These are phyloP conservation scores for Daldinia childiae DNA, from an alignment of 495 filamentous ascomycete genomes.

Conservation along the genomic window DNA sequence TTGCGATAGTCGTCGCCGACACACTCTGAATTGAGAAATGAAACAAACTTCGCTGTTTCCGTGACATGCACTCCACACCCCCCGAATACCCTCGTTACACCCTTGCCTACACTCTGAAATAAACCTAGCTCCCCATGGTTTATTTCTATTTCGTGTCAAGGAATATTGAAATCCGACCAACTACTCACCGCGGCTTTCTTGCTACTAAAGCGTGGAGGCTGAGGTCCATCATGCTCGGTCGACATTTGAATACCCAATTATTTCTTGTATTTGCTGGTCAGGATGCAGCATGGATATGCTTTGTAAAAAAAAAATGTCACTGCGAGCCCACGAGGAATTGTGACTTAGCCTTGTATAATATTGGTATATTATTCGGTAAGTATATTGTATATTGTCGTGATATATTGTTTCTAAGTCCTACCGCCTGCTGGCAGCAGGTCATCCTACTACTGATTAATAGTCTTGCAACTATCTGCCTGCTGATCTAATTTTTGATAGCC, in stretches of 20 bases:
- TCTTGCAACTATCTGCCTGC: background rate
- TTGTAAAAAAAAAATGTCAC: background rate
- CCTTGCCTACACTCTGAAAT: conserved; percentile 55
- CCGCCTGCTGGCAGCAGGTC: background rate
- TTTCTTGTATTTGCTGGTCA: background rate
- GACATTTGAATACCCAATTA: conserved; percentile 44
- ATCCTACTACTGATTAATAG: background rate
- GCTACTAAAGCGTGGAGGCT: conserved; percentile 49
- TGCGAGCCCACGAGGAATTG: background rate
- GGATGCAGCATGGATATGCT: background rate
- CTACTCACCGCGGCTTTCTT: conserved; percentile 62
- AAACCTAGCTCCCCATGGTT: conserved; percentile 55
- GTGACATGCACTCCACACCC: conserved; percentile 10
- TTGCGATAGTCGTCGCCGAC: conserved; percentile 57
- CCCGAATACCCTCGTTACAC: background rate
- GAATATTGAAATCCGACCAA: conserved; percentile 56
- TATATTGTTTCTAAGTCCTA: background rate
- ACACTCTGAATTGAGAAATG: conserved; percentile 56
- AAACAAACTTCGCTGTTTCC: conserved; percentile 14
- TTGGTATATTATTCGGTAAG: background rate
- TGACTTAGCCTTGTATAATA: background rate
- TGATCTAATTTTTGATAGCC: background rate
- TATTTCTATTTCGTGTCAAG: conserved; percentile 59
- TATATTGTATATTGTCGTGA: background rate
- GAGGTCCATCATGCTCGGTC: conserved; percentile 59